phyloP scores from a whole-genome alignment of 1,284 basidiomycete genomes.

The Naganishia albida region DNA sequence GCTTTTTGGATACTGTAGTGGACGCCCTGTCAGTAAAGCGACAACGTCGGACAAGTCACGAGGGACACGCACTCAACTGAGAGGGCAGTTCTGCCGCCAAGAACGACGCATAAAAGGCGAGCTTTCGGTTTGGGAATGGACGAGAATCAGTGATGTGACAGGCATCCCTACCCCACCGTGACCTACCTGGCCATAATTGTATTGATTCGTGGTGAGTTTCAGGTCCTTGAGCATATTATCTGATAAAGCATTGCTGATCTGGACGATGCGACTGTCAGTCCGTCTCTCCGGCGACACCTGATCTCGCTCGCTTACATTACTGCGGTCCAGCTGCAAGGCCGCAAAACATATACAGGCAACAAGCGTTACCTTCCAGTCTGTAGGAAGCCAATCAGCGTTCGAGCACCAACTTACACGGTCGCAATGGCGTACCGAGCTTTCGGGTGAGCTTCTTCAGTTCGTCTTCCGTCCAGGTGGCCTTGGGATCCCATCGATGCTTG shows the following conservation, averaged over 20 bases:
- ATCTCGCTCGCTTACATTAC: constrained; percentile 38
- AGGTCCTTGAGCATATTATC: constrained; percentile 54
- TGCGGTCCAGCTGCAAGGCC: constrained; percentile 45
- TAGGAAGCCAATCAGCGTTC: not conserved
- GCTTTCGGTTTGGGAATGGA: constrained; percentile 40
- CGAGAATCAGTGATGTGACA: too few relatives aligned
- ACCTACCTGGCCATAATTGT: constrained; percentile 26
- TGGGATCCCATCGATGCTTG: constrained; percentile 50
- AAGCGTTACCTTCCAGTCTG: constrained; percentile 39
- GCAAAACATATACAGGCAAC: constrained; percentile 47
- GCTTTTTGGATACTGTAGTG: constrained; percentile 48
- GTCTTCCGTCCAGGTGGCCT: constrained; percentile 49
- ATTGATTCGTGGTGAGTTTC: constrained; percentile 48
- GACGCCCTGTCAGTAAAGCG: not conserved
- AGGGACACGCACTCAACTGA: constrained; percentile 40
- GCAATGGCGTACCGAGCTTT: constrained; percentile 39
- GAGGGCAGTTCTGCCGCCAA: constrained; percentile 50
- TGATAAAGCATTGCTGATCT: constrained; percentile 46
- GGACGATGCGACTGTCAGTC: not conserved
- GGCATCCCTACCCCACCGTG: not conserved
- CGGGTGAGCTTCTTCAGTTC: constrained; percentile 46
- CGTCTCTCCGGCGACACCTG: not conserved
- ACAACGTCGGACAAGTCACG: not conserved
- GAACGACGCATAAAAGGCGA: constrained; percentile 44
- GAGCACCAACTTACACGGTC: not conserved